Evolutionary conservation across 2,329 filamentous ascomycete genomes (phyloP).

Genomic region (Dryadomyces quercivorus): DNA sequence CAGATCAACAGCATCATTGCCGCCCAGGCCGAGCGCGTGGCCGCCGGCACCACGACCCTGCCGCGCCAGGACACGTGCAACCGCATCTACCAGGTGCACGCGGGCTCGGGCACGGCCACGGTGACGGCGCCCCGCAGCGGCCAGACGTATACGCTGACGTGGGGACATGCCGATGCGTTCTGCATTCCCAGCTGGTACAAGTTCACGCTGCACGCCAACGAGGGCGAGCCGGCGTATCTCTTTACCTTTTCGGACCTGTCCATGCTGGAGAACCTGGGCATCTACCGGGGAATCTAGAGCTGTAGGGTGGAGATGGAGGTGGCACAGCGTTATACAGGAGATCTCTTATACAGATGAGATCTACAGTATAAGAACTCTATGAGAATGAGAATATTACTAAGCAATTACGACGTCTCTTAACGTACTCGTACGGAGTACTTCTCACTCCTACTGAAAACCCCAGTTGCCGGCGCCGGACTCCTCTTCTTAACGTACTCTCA

Average conservation of each 20-base stretch:
- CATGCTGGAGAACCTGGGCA: background rate
- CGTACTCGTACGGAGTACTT: too few relatives aligned
- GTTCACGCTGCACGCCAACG: background rate
- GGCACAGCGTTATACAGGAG: too few relatives aligned
- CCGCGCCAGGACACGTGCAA: background rate
- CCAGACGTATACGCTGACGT: background rate
- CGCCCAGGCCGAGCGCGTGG: background rate
- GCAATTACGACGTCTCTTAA: too few relatives aligned
- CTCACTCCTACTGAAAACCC: too few relatives aligned
- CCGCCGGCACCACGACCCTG: background rate
- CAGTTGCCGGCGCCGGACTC: too few relatives aligned
- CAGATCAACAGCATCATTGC: background rate
- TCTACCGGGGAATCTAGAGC: background rate
- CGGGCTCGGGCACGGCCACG: background rate
- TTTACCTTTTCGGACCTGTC: background rate
- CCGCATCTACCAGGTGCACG: background rate
- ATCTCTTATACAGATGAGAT: too few relatives aligned
- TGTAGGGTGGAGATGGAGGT: background rate
- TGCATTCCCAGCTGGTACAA: background rate
- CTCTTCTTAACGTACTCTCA: too few relatives aligned
- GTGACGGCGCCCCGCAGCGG: background rate
- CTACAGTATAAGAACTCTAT: too few relatives aligned
- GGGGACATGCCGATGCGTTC: background rate
- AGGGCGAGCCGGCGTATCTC: background rate
- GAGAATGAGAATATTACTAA: too few relatives aligned